Base-by-base conservation (phyloP, 169 alveolate species). In the Condylostoma magnum region DNA sequence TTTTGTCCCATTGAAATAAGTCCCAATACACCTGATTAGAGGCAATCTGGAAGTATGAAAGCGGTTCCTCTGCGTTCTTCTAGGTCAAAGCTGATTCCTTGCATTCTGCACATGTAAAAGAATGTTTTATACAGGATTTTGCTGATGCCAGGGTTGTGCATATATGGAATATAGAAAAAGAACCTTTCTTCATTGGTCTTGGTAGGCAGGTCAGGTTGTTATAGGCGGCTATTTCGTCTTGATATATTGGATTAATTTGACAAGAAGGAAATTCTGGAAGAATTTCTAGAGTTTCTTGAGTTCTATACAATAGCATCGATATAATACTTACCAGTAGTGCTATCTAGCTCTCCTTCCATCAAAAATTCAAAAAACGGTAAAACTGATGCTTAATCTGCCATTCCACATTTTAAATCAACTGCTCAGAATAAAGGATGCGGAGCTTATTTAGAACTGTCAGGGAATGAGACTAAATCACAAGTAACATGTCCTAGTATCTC, bases 401-500 rank as follows among this genome's bases (percentile, higher is more conserved):
- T 48, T 47, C 44, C 57, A 65, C 92, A 84, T 52, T 84, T 83
- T 28, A 88, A 56, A 27, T 83, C 93, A 6, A 76, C 76, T 1
- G 92, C 92, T 87, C 92, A 85, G 71, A 85, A 85, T 15, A 85
- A 38, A 6, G 92, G 92, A 54, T 85, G 89, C 1, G 80, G 69
- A 44, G 77, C 70, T 0, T 79, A 75, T 31, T 70, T 73, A 5
- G 77, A 60, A 0, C 83, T 83, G 48, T 76, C 90, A 22, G 89
- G 86, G 72, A 86, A 89, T 36, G 90, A 78, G 2, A 92, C 84
- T 57, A 87, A 71, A 70, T 92, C 96, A n/a, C 89, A 83, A 18
- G 95, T 82, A 2, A 89, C 88, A 82, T 89, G 87, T 3, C 96
- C 96, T 31, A 92, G 66, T 18, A 92, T 83, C 20, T 90, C 93